Percentiles rank a stretch among this genome's conserved stretches.
phyloP scores from a whole-genome alignment of 768 basidiomycete species.

The Cantharellus anzutake region DNA sequence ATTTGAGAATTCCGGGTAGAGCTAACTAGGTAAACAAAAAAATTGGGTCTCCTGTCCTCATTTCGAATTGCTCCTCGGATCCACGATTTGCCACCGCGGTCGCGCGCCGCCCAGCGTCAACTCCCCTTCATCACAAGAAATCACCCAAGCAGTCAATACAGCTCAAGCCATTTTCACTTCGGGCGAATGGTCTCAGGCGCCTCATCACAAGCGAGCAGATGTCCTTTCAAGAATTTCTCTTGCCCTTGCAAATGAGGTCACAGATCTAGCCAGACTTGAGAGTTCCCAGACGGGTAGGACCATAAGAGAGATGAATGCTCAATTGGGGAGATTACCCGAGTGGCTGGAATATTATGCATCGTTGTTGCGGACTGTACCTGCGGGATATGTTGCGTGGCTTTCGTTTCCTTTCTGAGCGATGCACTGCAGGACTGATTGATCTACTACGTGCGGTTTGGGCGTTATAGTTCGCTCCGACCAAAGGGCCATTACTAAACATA shows the following conservation, averaged over 20 bases:
- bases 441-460: slow-evolving; percentile 14
- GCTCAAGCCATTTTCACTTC: slow-evolving; percentile 34
- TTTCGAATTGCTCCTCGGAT: too few species aligned
- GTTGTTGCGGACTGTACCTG: not conserved
- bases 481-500: slow-evolving; percentile 62
- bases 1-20: too few species aligned
- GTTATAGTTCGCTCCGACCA: slow-evolving; percentile 67
- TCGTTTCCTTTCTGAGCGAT: not conserved
- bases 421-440: not conserved
- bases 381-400: slow-evolving; percentile 29
- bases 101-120: not conserved
- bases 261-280: slow-evolving; percentile 45
- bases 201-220: slow-evolving; percentile 38
- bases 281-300: slow-evolving; percentile 58
- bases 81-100: too few species aligned
- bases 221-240: slow-evolving; percentile 47
- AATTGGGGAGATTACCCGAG: slow-evolving; percentile 59
- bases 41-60: too few species aligned
- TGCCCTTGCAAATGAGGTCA: slow-evolving; percentile 34
- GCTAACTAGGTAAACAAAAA: too few species aligned
- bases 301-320: slow-evolving; percentile 70
- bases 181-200: slow-evolving; percentile 52
- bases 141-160: slow-evolving; percentile 35
- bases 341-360: slow-evolving; percentile 24
- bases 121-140: slow-evolving; percentile 25